Percentiles rank a stretch among this genome's conserved stretches.
These are phyloP conservation scores for Kalaharituber pfeilii DNA, from an alignment of 2,329 filamentous ascomycete species.

Conservation along the genomic window DNA sequence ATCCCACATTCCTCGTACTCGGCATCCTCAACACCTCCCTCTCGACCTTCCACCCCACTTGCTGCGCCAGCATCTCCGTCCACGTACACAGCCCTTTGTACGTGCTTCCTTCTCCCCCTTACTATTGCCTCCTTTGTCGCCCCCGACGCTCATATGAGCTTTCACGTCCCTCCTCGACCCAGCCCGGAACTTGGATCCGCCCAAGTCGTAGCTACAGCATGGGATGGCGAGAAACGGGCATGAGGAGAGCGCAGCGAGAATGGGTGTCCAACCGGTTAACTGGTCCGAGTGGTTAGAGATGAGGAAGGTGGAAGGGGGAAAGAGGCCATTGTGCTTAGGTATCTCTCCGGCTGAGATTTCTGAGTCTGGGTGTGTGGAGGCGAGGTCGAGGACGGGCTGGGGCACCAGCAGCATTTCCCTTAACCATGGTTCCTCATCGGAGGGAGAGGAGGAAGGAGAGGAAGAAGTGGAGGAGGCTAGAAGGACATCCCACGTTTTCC, in stretches of 20 bases:
- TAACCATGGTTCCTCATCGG: neutral
- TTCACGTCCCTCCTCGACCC: too few species aligned
- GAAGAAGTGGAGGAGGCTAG: slow-evolving; percentile 40
- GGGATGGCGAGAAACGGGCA: slow-evolving; percentile 85
- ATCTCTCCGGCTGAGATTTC: neutral
- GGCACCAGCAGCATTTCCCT: slow-evolving; percentile 3
- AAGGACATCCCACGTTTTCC: slow-evolving; percentile 74
- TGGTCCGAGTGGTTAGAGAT: slow-evolving; percentile 96
- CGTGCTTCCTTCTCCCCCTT: slow-evolving; percentile 5
- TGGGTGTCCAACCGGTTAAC: slow-evolving; percentile 85
- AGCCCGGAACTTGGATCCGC: slow-evolving; percentile 38
- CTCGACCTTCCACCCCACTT: slow-evolving; percentile 60
- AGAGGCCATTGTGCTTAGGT: slow-evolving; percentile 45
- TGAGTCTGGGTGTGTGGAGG: neutral
- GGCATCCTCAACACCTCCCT: slow-evolving; percentile 80
- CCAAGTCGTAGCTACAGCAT: slow-evolving; percentile 80
- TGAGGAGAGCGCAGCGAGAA: slow-evolving; percentile 57
- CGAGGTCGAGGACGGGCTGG: neutral
- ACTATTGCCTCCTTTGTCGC: slow-evolving; percentile 9
- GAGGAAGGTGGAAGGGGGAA: slow-evolving; percentile 64
- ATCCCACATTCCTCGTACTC: slow-evolving; percentile 68
- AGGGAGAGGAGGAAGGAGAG: slow-evolving; percentile 36
- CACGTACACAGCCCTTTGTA: slow-evolving; percentile 74
- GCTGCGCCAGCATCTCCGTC: slow-evolving; percentile 49
- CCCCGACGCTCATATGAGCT: too few species aligned